Evolutionary conservation across 2,329 filamentous ascomycete species (phyloP), one percentile per base, ranked within the genome.

Genomic region (Berkeleyomyces basicola): DNA sequence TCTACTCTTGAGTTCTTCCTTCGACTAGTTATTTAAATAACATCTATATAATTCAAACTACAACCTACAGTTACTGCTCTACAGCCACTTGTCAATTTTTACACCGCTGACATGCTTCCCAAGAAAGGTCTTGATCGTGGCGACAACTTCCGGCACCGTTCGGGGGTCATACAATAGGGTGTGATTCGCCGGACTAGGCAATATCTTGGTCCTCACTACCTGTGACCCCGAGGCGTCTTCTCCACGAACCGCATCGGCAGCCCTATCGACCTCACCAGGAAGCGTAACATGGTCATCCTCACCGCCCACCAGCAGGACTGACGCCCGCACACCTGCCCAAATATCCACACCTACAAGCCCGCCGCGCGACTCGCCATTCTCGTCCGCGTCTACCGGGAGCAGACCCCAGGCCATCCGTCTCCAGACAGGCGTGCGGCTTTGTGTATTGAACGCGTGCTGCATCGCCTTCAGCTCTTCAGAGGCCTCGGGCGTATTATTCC

Each of bases 41-140:
- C 46, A 9, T 31, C 59, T 37, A 42, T 42, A 47, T 61, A 61
- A 11, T 53, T 51, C 40, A 37, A 47, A 31, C 51, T 11, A 55
- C 7, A 31, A 39, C 4, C 31, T 10, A 33, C n/a, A 59, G 9
- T 36, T 46, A 14, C 5, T 46, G 10, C 40, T 59, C 43, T 14
- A 9, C 7, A 33, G 44, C 43, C 5, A n/a, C 7, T 10, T 11
- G 14, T 46, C 6, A 16, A 10, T 7, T 44, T n/a, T 4, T 59
- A 36, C 49, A 7, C 83, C 79, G 7, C 91, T 91, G 61, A 96
- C 79, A 68, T 90, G 81, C 2, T 79, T 78, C 16, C 83, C 78
- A 37, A 96, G 79, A 69, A 97, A 97, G 66, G 88, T 85, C 64
- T 90, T 87, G 61, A 96, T 85, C 0, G 95, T 78, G 0, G 90